A percentile compares a stretch with the other conserved stretches of the same genome.
Conservation (phyloP, 2,329 filamentous ascomycete genomes). For the Nemania bipapillata region DNA sequence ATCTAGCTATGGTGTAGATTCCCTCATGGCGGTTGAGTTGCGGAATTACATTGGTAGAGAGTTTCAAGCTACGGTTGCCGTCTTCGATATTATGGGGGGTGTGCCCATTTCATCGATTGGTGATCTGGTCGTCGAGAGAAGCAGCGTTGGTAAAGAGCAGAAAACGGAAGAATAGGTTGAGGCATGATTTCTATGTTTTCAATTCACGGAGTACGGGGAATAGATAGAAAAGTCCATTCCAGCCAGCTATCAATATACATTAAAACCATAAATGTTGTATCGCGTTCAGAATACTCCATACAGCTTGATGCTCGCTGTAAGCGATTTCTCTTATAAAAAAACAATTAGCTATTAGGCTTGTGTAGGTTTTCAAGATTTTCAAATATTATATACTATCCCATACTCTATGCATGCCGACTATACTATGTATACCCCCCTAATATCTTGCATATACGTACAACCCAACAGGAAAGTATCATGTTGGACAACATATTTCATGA, state of each 20-base stretch:
- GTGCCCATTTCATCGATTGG: slow-evolving; percentile 30
- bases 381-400: no score
- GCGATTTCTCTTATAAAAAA: no score
- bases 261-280: no score
- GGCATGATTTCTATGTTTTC: background rate
- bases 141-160: slow-evolving; percentile 35
- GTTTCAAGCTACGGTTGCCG: slow-evolving; percentile 33
- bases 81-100: slow-evolving; percentile 40
- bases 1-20: slow-evolving; percentile 50
- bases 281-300: no score
- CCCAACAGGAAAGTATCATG: no score
- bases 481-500: no score
- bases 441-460: no score
- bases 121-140: slow-evolving; percentile 41
- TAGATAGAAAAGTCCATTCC: background rate
- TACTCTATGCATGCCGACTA: no score
- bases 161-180: slow-evolving; percentile 1
- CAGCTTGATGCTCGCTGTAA: no score
- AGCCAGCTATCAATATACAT: background rate
- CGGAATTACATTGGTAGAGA: slow-evolving; percentile 47
- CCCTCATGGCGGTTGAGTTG: slow-evolving; percentile 50
- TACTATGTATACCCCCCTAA: no score
- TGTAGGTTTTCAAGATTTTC: no score
- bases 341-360: no score
- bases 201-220: background rate